Evolutionary conservation across 768 basidiomycete species (phyloP).

Genomic region (Rhodotorula paludigena): DNA sequence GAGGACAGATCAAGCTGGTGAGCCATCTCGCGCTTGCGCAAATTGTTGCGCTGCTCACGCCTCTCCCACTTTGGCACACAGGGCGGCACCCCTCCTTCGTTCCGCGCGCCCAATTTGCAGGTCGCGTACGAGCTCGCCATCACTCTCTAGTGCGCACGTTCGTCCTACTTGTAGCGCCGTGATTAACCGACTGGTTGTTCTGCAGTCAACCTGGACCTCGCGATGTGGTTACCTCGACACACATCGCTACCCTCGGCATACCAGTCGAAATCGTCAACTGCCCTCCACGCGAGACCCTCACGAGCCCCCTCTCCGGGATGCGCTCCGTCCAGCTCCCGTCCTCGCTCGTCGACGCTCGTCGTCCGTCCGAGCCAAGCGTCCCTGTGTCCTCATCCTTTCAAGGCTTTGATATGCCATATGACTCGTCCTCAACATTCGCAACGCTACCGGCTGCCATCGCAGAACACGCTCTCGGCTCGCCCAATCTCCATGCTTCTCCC

Average conservation of each 20-base stretch:
- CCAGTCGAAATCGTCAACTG: conserved; percentile 26
- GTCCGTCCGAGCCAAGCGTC: no score
- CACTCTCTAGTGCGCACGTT: conserved; percentile 11
- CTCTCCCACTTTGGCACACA: background rate
- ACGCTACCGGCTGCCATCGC: no score
- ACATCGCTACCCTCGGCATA: conserved; percentile 11
- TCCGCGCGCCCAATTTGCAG: conserved; percentile 28
- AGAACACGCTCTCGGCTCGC: no score
- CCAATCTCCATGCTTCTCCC: no score
- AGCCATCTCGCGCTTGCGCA: background rate
- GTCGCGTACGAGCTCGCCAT: conserved; percentile 22
- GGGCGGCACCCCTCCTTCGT: conserved; percentile 11
- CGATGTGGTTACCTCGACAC: background rate
- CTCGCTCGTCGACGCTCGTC: no score
- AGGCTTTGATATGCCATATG: no score
- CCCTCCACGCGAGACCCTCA: background rate
- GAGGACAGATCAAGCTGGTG: conserved; percentile 19
- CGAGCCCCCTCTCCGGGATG: background rate
- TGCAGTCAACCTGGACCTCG: background rate
- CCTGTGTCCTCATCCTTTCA: no score
- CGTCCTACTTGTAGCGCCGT: no score
- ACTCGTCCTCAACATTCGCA: no score
- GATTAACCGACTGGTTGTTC: background rate
- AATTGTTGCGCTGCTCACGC: background rate
- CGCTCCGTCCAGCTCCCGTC: background rate